These are phyloP conservation scores for Melaleuca quinquenervia DNA, from an alignment of 345 rosid species.

Conservation along the genomic window DNA sequence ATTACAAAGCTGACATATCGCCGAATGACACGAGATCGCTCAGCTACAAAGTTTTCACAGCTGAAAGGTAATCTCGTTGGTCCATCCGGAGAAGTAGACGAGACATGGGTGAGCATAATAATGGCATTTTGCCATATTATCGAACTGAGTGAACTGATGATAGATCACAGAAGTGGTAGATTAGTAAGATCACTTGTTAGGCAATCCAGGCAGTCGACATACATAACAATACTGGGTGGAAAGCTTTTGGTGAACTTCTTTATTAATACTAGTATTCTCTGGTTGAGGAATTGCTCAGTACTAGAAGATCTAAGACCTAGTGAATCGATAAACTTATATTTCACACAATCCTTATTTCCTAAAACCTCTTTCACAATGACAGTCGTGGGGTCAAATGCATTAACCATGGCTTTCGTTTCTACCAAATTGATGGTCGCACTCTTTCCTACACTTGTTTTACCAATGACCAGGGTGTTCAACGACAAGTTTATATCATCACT, in stretches of 20 bases:
- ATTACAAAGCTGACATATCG: constrained; percentile 35
- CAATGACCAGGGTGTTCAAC: constrained; percentile 54
- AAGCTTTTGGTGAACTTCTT: constrained; percentile 38
- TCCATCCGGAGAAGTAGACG: constrained; percentile 43
- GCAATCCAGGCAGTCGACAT: constrained; percentile 58
- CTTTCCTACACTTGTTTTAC: constrained; percentile 86
- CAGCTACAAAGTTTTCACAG: constrained; percentile 36
- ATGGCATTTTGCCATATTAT: constrained; percentile 61
- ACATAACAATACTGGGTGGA: constrained; percentile 62
- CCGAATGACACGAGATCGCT: constrained; percentile 30
- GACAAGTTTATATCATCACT: constrained; percentile 32
- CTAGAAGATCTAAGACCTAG: constrained; percentile 54
- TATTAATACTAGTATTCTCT: constrained; percentile 40
- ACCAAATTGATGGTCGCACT: constrained; percentile 70
- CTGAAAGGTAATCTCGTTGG: constrained; percentile 28
- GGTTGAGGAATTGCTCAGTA: constrained; percentile 38
- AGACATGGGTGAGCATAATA: constrained; percentile 55
- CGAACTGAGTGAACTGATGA: constrained; percentile 37
- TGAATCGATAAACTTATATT: constrained; percentile 49
- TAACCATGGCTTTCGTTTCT: constrained; percentile 27
- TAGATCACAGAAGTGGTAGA: constrained; percentile 25
- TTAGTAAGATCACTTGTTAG: constrained; percentile 23
- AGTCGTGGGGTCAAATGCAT: constrained; percentile 52
- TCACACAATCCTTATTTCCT: constrained; percentile 40
- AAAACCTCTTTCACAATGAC: constrained; percentile 26